A percentile compares a stretch with the other conserved stretches of the same genome.
Evolutionary conservation across 176 grass and related monocot species (phyloP).

Genomic region (Leersia perrieri): DNA sequence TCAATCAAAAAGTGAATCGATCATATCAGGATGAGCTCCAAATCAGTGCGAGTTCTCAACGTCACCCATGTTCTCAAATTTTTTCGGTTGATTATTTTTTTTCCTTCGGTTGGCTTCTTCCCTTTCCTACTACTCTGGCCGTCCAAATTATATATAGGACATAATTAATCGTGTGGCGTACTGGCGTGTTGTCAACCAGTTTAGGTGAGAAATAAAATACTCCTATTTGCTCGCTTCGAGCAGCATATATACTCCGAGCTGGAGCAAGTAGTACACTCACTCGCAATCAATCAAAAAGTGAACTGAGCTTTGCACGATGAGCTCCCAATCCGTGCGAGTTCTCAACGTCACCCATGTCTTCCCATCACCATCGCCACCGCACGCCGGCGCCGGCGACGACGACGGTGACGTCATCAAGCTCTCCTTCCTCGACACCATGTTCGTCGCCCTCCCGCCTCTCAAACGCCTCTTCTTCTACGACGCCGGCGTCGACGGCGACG

Average conservation of each 20-base stretch:
- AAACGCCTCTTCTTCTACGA: slow-evolving; percentile 31
- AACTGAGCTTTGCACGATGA: not conserved
- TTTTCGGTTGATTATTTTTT: too few relatives aligned
- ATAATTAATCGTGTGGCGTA: too few relatives aligned
- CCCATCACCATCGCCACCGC: not conserved
- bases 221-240: not conserved
- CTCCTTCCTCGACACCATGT: not conserved
- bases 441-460: not conserved
- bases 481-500: not conserved
- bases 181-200: not conserved
- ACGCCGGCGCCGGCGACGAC: not conserved
- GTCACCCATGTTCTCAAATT: not conserved
- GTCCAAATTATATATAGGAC: too few relatives aligned
- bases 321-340: not conserved
- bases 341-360: not conserved
- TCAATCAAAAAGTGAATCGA: too few relatives aligned
- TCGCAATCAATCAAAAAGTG: too few relatives aligned
- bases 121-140: too few relatives aligned
- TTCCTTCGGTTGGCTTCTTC: too few relatives aligned
- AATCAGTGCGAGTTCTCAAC: not conserved
- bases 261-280: too few relatives aligned
- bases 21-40: not conserved
- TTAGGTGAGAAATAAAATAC: not conserved
- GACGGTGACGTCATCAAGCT: not conserved
- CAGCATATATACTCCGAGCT: too few relatives aligned